Evolutionary conservation across 2,329 filamentous ascomycete species (phyloP), one percentile per base, ranked within the genome.

Genomic region (Esteya vermicola): DNA sequence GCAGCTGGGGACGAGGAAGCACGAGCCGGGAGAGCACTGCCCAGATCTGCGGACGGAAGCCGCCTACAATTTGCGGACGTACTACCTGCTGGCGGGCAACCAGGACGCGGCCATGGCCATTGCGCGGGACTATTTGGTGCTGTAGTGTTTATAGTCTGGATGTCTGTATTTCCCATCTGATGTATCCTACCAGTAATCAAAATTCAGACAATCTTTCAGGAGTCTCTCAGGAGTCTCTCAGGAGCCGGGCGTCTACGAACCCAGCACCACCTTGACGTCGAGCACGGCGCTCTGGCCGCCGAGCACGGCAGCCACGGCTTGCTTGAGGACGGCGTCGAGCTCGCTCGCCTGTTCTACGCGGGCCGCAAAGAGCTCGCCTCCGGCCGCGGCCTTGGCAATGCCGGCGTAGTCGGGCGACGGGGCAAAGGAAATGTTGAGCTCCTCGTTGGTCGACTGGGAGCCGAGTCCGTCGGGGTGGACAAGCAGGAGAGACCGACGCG

Each of bases 61-160:
- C 14, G 82, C 83, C n/a, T 78, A 78, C 58, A 81, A 82, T 23
- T 58, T 88, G 47, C 74, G 84, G 57, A 71, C 64, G 23, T 72
- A 85, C 37, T 80, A 80, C 54, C 65, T 72, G 12, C 59, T 78
- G 33, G 68, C 67, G 40, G 82, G 80, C 13, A 78, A 85, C 55
- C 54, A 68, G 14, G 61, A 67, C 42, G 65, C 70, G 13, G 81
- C 81, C 10, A 67, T 65, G 52, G 60, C 58, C 21, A 58, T 88
- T 38, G 78, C 78, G 6, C 66, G 73, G 45, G 61, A 66, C 49
- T 81, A 68, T 58, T 57, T 79, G 42, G 64, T 72, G 34, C 55
- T 73, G 44, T 70, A 36, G 14, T 28, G n/a, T 13, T 4, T 10
- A 28, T 10, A 28, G 26, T 14, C 12, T 28, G 26, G 26, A 28